Base-by-base conservation (phyloP, 768 basidiomycete species). In the Termitomyces sp. region DNA sequence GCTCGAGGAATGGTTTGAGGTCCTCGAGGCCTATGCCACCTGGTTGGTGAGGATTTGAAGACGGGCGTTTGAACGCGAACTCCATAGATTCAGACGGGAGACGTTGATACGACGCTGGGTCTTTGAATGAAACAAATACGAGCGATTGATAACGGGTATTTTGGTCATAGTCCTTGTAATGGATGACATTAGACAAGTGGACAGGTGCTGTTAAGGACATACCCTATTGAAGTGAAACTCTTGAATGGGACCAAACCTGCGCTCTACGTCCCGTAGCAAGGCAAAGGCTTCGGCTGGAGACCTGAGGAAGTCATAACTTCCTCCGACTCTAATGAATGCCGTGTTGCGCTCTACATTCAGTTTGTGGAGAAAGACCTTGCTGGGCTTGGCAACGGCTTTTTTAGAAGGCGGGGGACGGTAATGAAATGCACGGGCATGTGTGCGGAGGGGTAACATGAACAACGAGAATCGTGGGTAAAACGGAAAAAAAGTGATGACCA, bases 211-310 rank as follows among this genome's bases (percentile, higher is more conserved):
- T 22, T 36, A 28, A 48, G 18, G 36, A 68, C 73, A 22, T 63
- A 82, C 82, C 69, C 75, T 73, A 33, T 67, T 59, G 41, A 79
- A 71, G 45, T 69, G 67, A 48, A 72, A 80, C 53, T 81, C 79
- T 28, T 73, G 66, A 34, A 85, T 64, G 9, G 72, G 68, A 15
- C 83, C 83, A 66, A 79, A 83, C 54, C 75, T 77, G 18, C 75
- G 74, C 69, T 88, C 86, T 29, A 87, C 62, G 8, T 76, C 79
- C 47, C 81, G 78, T 55, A 87, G 65, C 47, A 84, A 72, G 47
- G 79, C 72, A 8, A 79, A 74, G 5, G 77, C 80, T 24, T 87
- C 81, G 5, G 74, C 68, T 62, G 84, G 78, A 34, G 78, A 79
- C 3, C 63, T 66, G 16, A 82, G 66, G 9, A 72, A 70, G 26